phyloP scores from a whole-genome alignment of 352 stramenopile genomes.

The Plasmopara halstedii region DNA sequence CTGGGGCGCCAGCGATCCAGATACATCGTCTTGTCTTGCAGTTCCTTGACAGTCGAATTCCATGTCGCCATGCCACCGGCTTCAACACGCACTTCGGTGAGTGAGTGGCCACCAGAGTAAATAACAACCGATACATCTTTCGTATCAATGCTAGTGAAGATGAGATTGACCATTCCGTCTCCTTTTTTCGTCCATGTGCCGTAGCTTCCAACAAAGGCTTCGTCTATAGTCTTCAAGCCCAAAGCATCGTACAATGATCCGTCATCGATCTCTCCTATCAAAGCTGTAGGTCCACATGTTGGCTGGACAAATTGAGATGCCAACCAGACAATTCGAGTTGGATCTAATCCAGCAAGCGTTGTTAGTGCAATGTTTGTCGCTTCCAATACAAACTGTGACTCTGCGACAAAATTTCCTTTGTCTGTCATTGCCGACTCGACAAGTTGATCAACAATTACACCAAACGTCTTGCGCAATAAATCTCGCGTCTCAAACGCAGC shows the following conservation, averaged over 20 bases:
- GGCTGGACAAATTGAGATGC: conserved; percentile 17
- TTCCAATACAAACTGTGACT: conserved; percentile 9
- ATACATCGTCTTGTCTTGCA: conserved; percentile 19
- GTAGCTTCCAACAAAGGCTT: conserved; percentile 19
- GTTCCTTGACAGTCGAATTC: conserved; percentile 9
- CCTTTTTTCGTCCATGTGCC: conserved; percentile 13
- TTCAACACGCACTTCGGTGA: conserved; percentile 11
- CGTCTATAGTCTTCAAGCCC: conserved; percentile 6
- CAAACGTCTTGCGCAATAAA: conserved; percentile 17
- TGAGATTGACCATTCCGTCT: conserved; percentile 12
- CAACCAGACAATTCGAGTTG: conserved; percentile 18
- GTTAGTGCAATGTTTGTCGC: conserved; percentile 8
- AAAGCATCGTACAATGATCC: conserved; percentile 17
- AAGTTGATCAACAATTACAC: conserved; percentile 20
- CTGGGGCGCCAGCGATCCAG: conserved; percentile 14
- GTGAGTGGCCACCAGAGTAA: conserved; percentile 8
- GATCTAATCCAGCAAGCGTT: conserved; percentile 9
- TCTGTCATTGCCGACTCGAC: conserved; percentile 7
- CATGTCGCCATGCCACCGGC: conserved; percentile 6
- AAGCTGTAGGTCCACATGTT: conserved; percentile 13
- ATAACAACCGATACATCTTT: conserved; percentile 20
- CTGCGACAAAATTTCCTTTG: conserved; percentile 5
- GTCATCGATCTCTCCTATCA: conserved; percentile 20
- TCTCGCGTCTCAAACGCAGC: conserved; percentile 17
- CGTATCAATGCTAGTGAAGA: conserved; percentile 15